A percentile compares a stretch with the other conserved stretches of the same genome.
Evolutionary conservation across 352 stramenopile species (phyloP).

Genomic region (Phytopythium cucurbitacearum): DNA sequence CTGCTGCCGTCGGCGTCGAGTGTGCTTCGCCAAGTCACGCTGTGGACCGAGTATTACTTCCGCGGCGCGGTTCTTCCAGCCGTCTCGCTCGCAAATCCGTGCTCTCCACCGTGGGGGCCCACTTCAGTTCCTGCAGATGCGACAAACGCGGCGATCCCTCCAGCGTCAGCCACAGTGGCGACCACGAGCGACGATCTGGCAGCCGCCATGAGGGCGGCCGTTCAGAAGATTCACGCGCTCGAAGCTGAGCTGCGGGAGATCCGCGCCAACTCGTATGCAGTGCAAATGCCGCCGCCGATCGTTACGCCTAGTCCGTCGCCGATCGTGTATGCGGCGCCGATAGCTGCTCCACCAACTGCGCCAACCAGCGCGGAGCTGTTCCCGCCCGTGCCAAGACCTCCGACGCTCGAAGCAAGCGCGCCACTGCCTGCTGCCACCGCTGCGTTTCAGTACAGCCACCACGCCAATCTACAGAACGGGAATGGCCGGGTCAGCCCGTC

Average conservation of each 20-base stretch:
- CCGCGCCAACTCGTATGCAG: slow-evolving; percentile 4
- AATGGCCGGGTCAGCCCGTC: not conserved
- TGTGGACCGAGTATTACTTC: slow-evolving; percentile 85
- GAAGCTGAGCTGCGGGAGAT: slow-evolving; percentile 48
- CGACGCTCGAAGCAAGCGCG: not conserved
- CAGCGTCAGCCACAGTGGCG: not conserved
- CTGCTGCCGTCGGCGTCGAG: slow-evolving; percentile 51
- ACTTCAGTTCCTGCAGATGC: not conserved
- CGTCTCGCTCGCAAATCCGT: slow-evolving; percentile 36
- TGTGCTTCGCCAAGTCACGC: slow-evolving; percentile 63
- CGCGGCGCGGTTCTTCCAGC: slow-evolving; percentile 42
- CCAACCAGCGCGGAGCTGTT: not conserved
- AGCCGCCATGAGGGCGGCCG: slow-evolving; percentile 45
- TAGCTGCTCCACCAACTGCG: not conserved
- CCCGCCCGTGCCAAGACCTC: not conserved
- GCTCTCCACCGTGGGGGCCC: slow-evolving; percentile 34
- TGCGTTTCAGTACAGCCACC: not conserved
- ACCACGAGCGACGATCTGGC: slow-evolving; percentile 43
- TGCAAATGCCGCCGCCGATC: slow-evolving; percentile 6
- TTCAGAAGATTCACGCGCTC: slow-evolving; percentile 39
- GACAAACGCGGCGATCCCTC: not conserved
- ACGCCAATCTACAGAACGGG: not conserved
- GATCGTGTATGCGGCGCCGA: slow-evolving; percentile 2
- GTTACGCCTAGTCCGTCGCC: slow-evolving; percentile 4
- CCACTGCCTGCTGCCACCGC: too few species aligned